Evolutionary conservation across 495 filamentous ascomycete genomes (phyloP).

Genomic region (Penicillium robsamsonii): DNA sequence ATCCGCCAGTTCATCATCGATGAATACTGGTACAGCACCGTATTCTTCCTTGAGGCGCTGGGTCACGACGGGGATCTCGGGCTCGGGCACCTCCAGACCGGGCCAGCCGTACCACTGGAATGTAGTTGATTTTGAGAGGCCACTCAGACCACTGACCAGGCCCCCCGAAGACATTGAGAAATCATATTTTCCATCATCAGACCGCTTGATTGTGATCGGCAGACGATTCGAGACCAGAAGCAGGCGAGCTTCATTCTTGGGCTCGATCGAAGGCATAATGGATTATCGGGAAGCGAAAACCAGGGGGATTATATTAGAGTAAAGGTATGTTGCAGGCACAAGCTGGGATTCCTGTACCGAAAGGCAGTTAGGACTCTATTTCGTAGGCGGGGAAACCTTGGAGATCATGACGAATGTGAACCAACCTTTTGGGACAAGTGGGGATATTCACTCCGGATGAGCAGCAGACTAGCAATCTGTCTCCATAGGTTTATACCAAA

Average conservation of each 20-base stretch:
- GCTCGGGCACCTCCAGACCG: slow-evolving; percentile 77
- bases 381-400: slow-evolving; percentile 11
- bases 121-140: slow-evolving; percentile 83
- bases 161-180: slow-evolving; percentile 96
- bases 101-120: slow-evolving; percentile 99
- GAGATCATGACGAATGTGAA: slow-evolving; percentile 8
- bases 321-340: not conserved
- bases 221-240: slow-evolving; percentile 91
- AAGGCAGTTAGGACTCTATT: slow-evolving; percentile 11
- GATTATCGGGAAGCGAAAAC: not conserved
- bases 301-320: not conserved
- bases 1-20: slow-evolving; percentile 76
- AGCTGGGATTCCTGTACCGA: not conserved
- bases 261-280: slow-evolving; percentile 36
- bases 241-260: slow-evolving; percentile 48
- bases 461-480: slow-evolving; percentile 5
- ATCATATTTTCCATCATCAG: slow-evolving; percentile 76
- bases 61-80: slow-evolving; percentile 60
- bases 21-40: slow-evolving; percentile 71
- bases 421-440: slow-evolving; percentile 1
- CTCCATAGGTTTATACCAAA: not conserved
- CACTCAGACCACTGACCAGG: slow-evolving; percentile 85
- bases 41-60: slow-evolving; percentile 70
- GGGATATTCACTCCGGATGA: slow-evolving; percentile 5
- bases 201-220: slow-evolving; percentile 91